Evolutionary conservation across 1,284 basidiomycete species (phyloP).

Genomic region (Wallemia mellicola): DNA sequence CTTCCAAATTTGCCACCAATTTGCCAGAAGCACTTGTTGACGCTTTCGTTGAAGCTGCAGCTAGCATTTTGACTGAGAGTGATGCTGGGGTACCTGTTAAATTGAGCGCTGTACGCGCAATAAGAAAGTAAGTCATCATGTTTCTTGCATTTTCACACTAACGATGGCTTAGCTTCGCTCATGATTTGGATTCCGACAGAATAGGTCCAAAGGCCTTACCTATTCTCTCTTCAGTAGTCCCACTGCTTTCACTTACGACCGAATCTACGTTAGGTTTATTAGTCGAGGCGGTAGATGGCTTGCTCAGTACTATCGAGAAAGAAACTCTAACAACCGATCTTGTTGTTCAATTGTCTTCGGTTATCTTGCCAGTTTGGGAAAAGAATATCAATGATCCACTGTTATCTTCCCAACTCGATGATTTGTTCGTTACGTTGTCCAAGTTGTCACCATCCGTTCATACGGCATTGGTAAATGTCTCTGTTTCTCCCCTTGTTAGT

Average conservation of each 20-base stretch:
- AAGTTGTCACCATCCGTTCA: too few relatives aligned
- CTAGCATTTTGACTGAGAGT: constrained; percentile 45
- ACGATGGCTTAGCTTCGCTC: too few relatives aligned
- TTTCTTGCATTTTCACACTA: constrained; percentile 2
- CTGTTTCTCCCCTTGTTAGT: too few relatives aligned
- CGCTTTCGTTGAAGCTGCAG: constrained; percentile 60
- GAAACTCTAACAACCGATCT: constrained; percentile 34
- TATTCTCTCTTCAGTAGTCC: constrained; percentile 53
- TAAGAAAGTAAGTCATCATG: constrained; percentile 36
- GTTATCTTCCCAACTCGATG: too few relatives aligned
- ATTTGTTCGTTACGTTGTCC: too few relatives aligned
- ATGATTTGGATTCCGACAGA: constrained; percentile 30
- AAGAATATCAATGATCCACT: constrained; percentile 44
- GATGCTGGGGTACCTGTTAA: constrained; percentile 55
- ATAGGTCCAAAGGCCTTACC: constrained; percentile 26
- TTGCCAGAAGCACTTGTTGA: constrained; percentile 38
- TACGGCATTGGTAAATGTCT: too few relatives aligned
- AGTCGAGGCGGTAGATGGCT: constrained; percentile 49
- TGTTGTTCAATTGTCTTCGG: constrained; percentile 30
- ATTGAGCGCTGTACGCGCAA: constrained; percentile 68
- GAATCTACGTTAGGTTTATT: constrained; percentile 76
- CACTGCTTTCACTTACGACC: constrained; percentile 44
- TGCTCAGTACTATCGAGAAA: constrained; percentile 40
- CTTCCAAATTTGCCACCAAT: constrained; percentile 52
- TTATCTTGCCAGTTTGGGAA: constrained; percentile 45